Evolutionary conservation across 2,329 filamentous ascomycete species (phyloP), one percentile per base, ranked within the genome.

Genomic region (Colletotrichum tropicicola): DNA sequence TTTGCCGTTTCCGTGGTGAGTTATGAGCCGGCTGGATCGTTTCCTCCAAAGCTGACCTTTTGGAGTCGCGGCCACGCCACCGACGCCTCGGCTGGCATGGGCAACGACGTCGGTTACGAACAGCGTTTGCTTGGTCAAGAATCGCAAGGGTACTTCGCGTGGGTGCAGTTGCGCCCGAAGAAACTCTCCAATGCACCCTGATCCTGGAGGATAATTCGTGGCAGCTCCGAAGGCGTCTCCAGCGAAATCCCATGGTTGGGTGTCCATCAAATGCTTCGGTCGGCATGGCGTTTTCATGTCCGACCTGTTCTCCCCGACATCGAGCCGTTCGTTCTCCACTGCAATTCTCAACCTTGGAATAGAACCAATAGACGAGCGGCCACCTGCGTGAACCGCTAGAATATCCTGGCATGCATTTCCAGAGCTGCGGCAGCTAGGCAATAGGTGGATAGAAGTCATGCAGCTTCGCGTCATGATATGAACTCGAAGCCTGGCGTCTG

Each of bases 1-100:
- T 59, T 23, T 64, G 35, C 59, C 37, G 63, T 66, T 64, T 64
- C 63, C 47, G 45, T 59, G 59, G 63, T 66, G 59, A 64, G 19
- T 10, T 15, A 28, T 6, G 49, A 60, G 27, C 32, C 45, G 43
- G 15, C 30, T 37, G 28, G 44, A 51, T 44, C 32, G n/a, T 23
- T 44, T 32, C 27, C 8, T n/a, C 45, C 6, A 15, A 48, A 41
- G n/a, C n/a, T n/a, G n/a, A n/a, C n/a, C 9, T 37, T 45, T 28
- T 21, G 48, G 25, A 61, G 25, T 49, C 28, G 49, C 27, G 23
- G 48, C 39, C 32, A 25, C 55, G 48, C 47, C 27, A 60, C 27
- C 25, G 27, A 56, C 51, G 52, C 53, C 45, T 37, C 27, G 17
- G 57, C 32, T 60, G 17, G 27, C 57, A 51, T 28, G 28, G 57